Conservation (phyloP, 208 protist species). For the Acanthamoeba healyi region DNA sequence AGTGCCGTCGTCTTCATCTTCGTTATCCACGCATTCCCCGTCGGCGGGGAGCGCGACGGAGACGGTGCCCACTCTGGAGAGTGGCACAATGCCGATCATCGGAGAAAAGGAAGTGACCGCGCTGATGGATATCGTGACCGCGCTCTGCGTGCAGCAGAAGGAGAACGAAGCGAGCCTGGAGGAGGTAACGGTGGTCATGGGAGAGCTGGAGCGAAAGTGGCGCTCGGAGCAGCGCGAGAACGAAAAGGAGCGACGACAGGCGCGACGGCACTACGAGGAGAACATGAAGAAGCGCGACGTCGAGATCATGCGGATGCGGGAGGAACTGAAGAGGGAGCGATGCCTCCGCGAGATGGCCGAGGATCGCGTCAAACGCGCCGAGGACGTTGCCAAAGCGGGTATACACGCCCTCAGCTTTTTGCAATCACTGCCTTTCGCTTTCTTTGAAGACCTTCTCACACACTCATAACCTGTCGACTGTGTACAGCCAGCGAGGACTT, state of each 20-base stretch:
- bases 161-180: slow-evolving; percentile 34
- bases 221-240: slow-evolving; percentile 17
- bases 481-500: slow-evolving; percentile 4
- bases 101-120: not conserved
- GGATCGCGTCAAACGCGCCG: not conserved
- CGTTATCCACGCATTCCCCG: not conserved
- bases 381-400: not conserved
- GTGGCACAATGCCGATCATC: not conserved
- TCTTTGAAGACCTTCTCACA: not conserved
- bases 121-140: slow-evolving; percentile 34
- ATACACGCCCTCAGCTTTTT: not conserved
- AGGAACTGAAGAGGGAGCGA: slow-evolving; percentile 42
- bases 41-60: not conserved
- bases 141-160: slow-evolving; percentile 51
- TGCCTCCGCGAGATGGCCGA: slow-evolving; percentile 64
- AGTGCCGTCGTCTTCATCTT: too few species aligned
- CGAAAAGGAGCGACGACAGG: slow-evolving; percentile 25
- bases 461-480: not conserved
- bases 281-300: slow-evolving; percentile 33
- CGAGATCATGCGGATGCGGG: slow-evolving; percentile 33
- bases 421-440: too few species aligned
- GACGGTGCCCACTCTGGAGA: not conserved
- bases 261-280: slow-evolving; percentile 25
- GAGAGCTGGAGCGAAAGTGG: slow-evolving; percentile 32
- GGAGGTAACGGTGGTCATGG: slow-evolving; percentile 33